phyloP scores from a whole-genome alignment of 2,329 filamentous ascomycete genomes.

The Talaromyces atroroseus region DNA sequence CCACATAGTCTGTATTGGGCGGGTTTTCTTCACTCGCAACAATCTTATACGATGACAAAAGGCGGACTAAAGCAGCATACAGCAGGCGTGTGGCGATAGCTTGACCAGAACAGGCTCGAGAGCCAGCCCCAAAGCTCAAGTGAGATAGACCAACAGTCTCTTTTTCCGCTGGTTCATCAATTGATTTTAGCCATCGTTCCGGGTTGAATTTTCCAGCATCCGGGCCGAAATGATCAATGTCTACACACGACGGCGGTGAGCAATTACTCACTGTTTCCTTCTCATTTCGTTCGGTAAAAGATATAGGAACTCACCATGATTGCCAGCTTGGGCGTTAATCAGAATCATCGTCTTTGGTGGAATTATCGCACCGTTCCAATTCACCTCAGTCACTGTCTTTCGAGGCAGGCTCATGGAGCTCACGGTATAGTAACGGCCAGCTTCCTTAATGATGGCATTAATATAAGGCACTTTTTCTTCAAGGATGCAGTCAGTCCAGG shows the following conservation, averaged over 20 bases:
- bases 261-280: not conserved
- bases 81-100: conserved; percentile 54
- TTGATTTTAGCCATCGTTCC: conserved; percentile 56
- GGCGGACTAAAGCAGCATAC: conserved; percentile 49
- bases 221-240: conserved; percentile 52
- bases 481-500: conserved; percentile 58
- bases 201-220: conserved; percentile 55
- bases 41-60: conserved; percentile 52
- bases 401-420: conserved; percentile 67
- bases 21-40: conserved; percentile 45
- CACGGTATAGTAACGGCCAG: conserved; percentile 67
- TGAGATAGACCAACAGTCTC: conserved; percentile 48
- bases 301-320: conserved; percentile 46
- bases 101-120: conserved; percentile 53
- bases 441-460: conserved; percentile 68
- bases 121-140: conserved; percentile 54
- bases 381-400: conserved; percentile 61
- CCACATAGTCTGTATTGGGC: conserved; percentile 57
- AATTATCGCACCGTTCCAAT: conserved; percentile 59
- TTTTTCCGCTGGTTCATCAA: conserved; percentile 34
- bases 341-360: conserved; percentile 69
- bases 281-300: not conserved
- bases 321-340: conserved; percentile 66
- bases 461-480: conserved; percentile 69
- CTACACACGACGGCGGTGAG: not conserved